Percentiles rank a stretch among this genome's conserved stretches.
These are phyloP conservation scores for Pythium dissimile DNA, from an alignment of 352 stramenopile species.

Conservation along the genomic window DNA sequence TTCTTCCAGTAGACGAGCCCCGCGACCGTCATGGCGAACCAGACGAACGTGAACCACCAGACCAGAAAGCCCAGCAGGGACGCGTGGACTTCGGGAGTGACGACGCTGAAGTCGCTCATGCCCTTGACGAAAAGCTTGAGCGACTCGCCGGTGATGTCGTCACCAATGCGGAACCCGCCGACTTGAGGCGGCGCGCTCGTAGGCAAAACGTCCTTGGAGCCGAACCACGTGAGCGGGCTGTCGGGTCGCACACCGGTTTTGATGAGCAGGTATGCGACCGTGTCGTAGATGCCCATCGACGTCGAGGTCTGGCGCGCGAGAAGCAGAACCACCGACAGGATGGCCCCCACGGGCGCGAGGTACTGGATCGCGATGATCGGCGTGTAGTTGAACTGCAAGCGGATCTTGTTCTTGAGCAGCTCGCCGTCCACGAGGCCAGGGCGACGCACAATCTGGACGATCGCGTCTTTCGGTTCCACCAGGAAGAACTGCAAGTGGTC, in stretches of 20 bases:
- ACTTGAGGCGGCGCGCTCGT: slow-evolving; percentile 38
- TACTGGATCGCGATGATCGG: slow-evolving; percentile 80
- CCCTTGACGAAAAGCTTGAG: slow-evolving; percentile 56
- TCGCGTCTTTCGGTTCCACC: slow-evolving; percentile 67
- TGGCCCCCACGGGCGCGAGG: slow-evolving; percentile 45
- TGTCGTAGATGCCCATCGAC: slow-evolving; percentile 41
- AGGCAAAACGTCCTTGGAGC: slow-evolving; percentile 27
- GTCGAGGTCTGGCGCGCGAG: slow-evolving; percentile 53
- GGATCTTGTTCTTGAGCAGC: slow-evolving; percentile 63
- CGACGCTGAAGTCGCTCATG: slow-evolving; percentile 58
- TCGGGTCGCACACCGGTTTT: slow-evolving; percentile 15
- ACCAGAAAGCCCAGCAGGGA: slow-evolving; percentile 65
- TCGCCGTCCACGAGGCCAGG: slow-evolving; percentile 51
- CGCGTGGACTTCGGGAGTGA: slow-evolving; percentile 56
- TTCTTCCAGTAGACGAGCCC: slow-evolving; percentile 72
- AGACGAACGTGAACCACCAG: slow-evolving; percentile 46
- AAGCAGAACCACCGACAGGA: slow-evolving; percentile 44
- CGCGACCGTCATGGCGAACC: slow-evolving; percentile 47
- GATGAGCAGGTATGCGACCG: slow-evolving; percentile 24
- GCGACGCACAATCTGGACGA: slow-evolving; percentile 50
- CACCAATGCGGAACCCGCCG: slow-evolving; percentile 50
- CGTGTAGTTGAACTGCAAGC: slow-evolving; percentile 80
- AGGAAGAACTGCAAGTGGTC: slow-evolving; percentile 73
- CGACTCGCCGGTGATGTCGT: slow-evolving; percentile 41
- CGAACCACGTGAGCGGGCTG: slow-evolving; percentile 15